phyloP scores from a whole-genome alignment of 2,329 filamentous ascomycete species.

The Tricladium varicosporioides region DNA sequence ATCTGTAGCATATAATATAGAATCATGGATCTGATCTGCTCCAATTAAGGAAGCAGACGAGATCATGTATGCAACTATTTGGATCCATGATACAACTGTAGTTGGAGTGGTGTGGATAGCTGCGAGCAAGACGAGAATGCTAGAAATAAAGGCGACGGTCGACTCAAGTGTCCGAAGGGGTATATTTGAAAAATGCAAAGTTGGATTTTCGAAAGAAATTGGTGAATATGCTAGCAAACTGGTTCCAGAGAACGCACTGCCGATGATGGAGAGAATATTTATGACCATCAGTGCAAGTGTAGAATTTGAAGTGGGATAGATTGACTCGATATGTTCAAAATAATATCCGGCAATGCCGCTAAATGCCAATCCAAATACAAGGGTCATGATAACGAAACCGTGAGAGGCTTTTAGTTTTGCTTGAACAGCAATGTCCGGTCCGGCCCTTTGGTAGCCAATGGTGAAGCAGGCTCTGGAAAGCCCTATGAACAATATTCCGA shows the following conservation, averaged over 20 bases:
- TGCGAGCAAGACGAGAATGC: constrained; percentile 14
- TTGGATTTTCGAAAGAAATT: constrained; percentile 17
- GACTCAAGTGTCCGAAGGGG: constrained; percentile 10
- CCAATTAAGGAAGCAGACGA: constrained; percentile 15
- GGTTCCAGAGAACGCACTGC: constrained; percentile 18
- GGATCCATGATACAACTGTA: constrained; percentile 19
- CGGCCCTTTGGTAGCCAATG: constrained; percentile 18
- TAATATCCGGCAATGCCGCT: constrained; percentile 16
- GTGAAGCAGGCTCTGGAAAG: constrained; percentile 22
- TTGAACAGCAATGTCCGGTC: constrained; percentile 8
- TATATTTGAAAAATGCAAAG: constrained; percentile 10
- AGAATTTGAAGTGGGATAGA: neutral
- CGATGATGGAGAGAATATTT: constrained; percentile 16
- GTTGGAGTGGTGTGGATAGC: constrained; percentile 18
- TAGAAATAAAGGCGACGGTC: constrained; percentile 15
- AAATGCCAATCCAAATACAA: constrained; percentile 20
- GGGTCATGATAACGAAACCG: constrained; percentile 24
- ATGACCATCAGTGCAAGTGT: constrained; percentile 17
- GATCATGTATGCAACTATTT: constrained; percentile 18
- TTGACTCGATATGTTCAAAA: constrained; percentile 13
- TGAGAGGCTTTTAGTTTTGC: constrained; percentile 19
- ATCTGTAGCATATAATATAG: constrained; percentile 7
- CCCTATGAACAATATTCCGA: constrained; percentile 21
- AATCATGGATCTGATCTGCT: constrained; percentile 10
- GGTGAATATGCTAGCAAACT: constrained; percentile 23